Base-by-base conservation (phyloP, 805 yeast genomes). In the Metschnikowia gelsemii region DNA sequence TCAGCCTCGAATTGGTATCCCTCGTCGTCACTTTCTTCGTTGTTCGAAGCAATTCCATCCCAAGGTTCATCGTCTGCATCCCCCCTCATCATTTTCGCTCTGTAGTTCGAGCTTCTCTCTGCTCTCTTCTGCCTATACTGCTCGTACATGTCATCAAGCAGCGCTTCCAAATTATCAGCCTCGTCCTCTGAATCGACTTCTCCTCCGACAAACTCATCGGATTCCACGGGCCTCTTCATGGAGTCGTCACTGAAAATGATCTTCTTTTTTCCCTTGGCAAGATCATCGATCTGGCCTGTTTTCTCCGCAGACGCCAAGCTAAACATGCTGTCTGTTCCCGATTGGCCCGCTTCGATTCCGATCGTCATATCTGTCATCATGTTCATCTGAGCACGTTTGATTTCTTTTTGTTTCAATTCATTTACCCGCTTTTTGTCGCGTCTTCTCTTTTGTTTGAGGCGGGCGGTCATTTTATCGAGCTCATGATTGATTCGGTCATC, bases 321-420 rank as follows among this genome's bases (percentile, higher is more conserved):
- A 70, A 93, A 93, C 44, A 88, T 69, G 1, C 90, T 76, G 45
- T 85, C 90, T 41, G 84, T 73, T 26, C 93, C 96, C 45, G 79
- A 72, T 39, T 77, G 76, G 13, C 87, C 91, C 13, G 96, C 96
- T 60, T 93, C 99, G 40, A 87, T 73, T 76, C 98, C 97, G 49
- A 93, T 81, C 57, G 89, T 95, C 69, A 76, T 79, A 57, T 95
- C 96, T 5, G 96, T 87, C 44, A 86, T 71, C 96, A 93, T 90
- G 63, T 87, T 87, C 91, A 93, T 83, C 68, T 93, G 97, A 86
- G 88, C 83, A 69, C 98, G 79, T 35, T 76, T 73, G 35, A 91
- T 78, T 59, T 91, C 97, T 63, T 85, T 87, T 61, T 88, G 96
- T 57, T 87, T 88, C 48, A 64, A 51, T 64, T 90, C 96, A 61